A percentile compares a stretch with the other conserved stretches of the same genome.
Evolutionary conservation across 2,329 filamentous ascomycete species (phyloP).

Genomic region (Sarocladium kiliense): DNA sequence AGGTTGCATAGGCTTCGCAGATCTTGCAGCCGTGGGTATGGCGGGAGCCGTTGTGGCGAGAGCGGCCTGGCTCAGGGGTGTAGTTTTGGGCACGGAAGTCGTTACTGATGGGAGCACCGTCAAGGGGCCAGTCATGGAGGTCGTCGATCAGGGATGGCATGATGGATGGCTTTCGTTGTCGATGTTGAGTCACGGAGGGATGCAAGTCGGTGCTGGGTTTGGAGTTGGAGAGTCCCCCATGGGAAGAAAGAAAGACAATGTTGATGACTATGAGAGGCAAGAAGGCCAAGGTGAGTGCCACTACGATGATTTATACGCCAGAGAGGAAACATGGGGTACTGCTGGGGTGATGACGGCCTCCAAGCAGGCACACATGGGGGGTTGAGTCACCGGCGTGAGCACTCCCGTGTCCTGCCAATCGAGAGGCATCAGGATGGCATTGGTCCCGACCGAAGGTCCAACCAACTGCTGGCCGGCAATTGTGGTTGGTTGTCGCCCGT

Average conservation of each 20-base stretch:
- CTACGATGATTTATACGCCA: neutral
- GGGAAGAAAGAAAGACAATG: no score
- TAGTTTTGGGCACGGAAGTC: neutral
- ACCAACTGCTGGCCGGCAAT: no score
- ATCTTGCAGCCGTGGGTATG: no score
- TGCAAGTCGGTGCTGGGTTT: no score
- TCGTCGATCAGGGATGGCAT: neutral
- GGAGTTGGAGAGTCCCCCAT: no score
- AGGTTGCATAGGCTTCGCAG: no score
- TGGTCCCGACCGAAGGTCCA: neutral
- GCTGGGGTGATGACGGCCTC: constrained; percentile 1
- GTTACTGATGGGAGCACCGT: neutral
- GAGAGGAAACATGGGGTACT: neutral
- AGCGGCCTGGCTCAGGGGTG: neutral
- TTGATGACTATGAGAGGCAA: no score
- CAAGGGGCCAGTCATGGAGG: neutral
- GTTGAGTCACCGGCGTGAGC: constrained; percentile 5
- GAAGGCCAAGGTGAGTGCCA: no score
- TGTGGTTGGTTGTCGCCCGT: no score
- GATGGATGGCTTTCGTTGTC: neutral
- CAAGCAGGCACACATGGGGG: neutral
- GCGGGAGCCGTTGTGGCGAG: neutral
- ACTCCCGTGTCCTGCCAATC: no score
- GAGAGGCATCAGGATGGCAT: no score
- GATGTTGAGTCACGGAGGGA: no score